Evolutionary conservation across 2,329 filamentous ascomycete genomes (phyloP), one percentile per base, ranked within the genome.

Genomic region (Thermoascus crustaceus): DNA sequence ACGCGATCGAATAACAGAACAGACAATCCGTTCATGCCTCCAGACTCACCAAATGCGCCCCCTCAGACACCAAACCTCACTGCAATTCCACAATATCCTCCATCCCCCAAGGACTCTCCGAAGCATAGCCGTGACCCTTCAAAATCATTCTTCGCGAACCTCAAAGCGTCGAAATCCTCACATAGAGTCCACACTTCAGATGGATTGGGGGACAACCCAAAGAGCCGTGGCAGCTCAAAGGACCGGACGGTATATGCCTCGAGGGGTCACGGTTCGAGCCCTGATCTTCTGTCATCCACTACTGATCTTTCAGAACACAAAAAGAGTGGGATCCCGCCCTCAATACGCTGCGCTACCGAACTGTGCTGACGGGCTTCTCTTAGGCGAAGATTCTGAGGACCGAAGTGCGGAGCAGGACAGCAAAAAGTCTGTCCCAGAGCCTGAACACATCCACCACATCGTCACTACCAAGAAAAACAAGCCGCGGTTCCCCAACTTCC

Each of bases 101-200:
- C 63, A 13, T 67, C 64, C 1, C 58, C 64, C 7, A 61, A 57
- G 42, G 54, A 63, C 30, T 45, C 58, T 5, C 46, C 52, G 9
- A 64, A 62, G 39, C 66, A 68, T 41, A 50, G 48, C 9, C 60
- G 66, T 37, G 66, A 69, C 41, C 48, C 57, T 3, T 69, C 66
- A 3, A 62, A 58, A 32, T 66, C 63, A 3, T 67, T 69, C 37
- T 68, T 69, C 39, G 60, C 64, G 8, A 67, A 58, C 37, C 51
- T 69, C 27, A 68, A 66, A 49, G 64, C 64, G 4, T 64, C 64
- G 3, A 66, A 64, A 42, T 60, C 64, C 8, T 63, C 63, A 2
- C 63, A 68, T 33, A 55, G 53, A 37, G 42, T 63, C 21, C 61
- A 65, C 22, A 48, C 51, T 21, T 65, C 64, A 13, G 64, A 68